Evolutionary conservation across 805 yeast species (phyloP).

Genomic region (Yarrowia hollandica): DNA sequence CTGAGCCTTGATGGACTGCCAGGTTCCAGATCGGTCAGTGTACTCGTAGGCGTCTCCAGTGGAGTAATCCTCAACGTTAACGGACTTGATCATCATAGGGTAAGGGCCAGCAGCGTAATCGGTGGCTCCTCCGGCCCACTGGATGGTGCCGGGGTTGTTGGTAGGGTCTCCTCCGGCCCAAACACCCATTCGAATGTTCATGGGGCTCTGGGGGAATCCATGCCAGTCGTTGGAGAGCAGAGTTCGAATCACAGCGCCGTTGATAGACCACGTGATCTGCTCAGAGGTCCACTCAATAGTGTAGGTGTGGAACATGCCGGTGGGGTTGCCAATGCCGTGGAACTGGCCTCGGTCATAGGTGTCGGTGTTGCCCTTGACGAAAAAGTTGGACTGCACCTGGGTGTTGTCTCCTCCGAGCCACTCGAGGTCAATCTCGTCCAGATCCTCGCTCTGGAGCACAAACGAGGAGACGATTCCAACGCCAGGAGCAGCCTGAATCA

Average conservation of each 20-base stretch:
- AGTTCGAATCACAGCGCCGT: conserved; percentile 68
- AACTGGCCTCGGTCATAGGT: conserved; percentile 79
- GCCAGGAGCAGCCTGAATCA: conserved; percentile 71
- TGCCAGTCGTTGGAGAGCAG: conserved; percentile 53
- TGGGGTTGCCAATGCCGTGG: conserved; percentile 55
- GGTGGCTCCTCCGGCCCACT: conserved; percentile 71
- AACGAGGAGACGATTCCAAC: conserved; percentile 78
- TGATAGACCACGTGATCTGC: conserved; percentile 65
- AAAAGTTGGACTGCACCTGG: conserved; percentile 70
- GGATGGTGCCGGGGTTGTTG: conserved; percentile 61
- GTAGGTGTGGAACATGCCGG: conserved; percentile 66
- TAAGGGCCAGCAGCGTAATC: conserved; percentile 51
- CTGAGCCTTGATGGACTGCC: conserved; percentile 45
- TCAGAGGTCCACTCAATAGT: conserved; percentile 82
- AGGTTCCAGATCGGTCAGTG: conserved; percentile 45
- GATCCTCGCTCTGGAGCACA: conserved; percentile 77
- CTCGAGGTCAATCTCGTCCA: conserved; percentile 88
- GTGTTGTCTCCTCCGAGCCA: conserved; percentile 79
- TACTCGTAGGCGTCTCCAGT: conserved; percentile 48
- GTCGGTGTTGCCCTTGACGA: conserved; percentile 75
- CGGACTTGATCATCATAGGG: conserved; percentile 59
- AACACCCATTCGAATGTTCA: conserved; percentile 61
- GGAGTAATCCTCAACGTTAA: conserved; percentile 61
- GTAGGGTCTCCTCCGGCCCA: conserved; percentile 54
- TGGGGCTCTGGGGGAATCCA: conserved; percentile 92